Conservation (phyloP, 768 basidiomycete genomes). For the Suillus discolor region DNA sequence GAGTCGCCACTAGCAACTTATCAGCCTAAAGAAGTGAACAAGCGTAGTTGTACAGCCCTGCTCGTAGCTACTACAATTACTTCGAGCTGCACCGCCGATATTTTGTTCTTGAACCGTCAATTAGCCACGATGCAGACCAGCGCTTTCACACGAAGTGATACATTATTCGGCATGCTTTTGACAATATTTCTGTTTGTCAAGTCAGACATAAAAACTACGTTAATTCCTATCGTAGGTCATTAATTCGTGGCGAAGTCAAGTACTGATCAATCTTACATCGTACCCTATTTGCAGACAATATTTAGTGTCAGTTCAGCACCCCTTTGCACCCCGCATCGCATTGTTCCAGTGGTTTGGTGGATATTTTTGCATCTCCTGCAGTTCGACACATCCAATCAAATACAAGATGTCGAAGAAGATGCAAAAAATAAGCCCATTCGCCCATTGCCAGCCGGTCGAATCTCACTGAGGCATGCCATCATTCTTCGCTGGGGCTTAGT, state of each 20-base stretch:
- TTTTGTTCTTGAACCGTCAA: neutral
- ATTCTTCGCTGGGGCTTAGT: neutral
- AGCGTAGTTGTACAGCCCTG: too few species aligned
- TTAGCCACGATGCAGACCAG: neutral
- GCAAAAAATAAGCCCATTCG: neutral
- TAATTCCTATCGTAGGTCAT: neutral
- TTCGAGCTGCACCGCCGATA: neutral
- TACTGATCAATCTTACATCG: neutral
- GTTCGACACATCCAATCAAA: neutral
- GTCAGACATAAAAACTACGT: neutral
- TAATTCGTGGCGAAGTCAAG: neutral
- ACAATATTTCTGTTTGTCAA: neutral
- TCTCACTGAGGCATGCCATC: neutral
- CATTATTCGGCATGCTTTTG: neutral
- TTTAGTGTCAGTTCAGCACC: neutral
- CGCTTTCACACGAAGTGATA: neutral
- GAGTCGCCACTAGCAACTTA: too few species aligned
- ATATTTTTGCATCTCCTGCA: slow-evolving; percentile 1
- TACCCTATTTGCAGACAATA: neutral
- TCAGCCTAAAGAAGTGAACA: too few species aligned
- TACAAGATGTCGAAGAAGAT: neutral
- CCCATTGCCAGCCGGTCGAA: neutral
- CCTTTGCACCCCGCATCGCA: neutral
- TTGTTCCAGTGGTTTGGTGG: neutral
- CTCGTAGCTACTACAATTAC: neutral